Conservation (phyloP, 2,329 filamentous ascomycete genomes). For the Eutypella sp. region DNA sequence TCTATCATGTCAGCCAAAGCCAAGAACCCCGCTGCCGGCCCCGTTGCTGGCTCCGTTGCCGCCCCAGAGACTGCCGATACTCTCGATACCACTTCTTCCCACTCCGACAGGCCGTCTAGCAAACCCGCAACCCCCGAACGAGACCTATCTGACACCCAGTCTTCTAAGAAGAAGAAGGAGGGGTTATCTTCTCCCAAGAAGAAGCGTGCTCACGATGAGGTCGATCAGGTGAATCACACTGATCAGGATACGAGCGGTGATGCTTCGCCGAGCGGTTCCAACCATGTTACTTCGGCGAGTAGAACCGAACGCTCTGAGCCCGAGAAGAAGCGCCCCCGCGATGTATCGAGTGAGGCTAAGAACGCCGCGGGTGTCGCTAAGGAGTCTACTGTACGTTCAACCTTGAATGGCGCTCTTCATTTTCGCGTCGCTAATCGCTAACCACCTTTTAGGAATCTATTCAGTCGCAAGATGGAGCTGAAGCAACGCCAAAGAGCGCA, state of each 20-base stretch:
- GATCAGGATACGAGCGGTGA: slow-evolving; percentile 30
- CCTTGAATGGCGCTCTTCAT: no score
- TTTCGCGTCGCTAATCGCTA: no score
- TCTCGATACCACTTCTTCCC: not conserved
- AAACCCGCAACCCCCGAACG: slow-evolving; percentile 13
- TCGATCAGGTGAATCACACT: slow-evolving; percentile 44
- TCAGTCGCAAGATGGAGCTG: slow-evolving; percentile 6
- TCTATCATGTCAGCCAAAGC: slow-evolving; percentile 17
- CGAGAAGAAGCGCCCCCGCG: slow-evolving; percentile 61
- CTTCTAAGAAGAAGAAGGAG: slow-evolving; percentile 40
- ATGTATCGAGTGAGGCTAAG: slow-evolving; percentile 38
- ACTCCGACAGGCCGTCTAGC: slow-evolving; percentile 11
- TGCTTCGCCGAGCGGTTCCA: slow-evolving; percentile 37
- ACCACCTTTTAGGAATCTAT: slow-evolving; percentile 8
- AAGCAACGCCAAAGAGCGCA: slow-evolving; percentile 7
- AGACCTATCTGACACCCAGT: slow-evolving; percentile 15
- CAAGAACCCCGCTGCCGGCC: slow-evolving; percentile 18
- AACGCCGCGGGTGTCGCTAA: slow-evolving; percentile 18
- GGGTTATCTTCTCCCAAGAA: slow-evolving; percentile 59
- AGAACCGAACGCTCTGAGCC: slow-evolving; percentile 52
- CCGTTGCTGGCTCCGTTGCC: no score
- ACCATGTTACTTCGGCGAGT: no score
- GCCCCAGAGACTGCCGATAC: not conserved
- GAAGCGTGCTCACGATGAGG: slow-evolving; percentile 57
- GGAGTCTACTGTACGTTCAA: slow-evolving; percentile 27